Base-by-base conservation (phyloP, 805 yeast genomes). In the Metschnikowia lachancei region DNA sequence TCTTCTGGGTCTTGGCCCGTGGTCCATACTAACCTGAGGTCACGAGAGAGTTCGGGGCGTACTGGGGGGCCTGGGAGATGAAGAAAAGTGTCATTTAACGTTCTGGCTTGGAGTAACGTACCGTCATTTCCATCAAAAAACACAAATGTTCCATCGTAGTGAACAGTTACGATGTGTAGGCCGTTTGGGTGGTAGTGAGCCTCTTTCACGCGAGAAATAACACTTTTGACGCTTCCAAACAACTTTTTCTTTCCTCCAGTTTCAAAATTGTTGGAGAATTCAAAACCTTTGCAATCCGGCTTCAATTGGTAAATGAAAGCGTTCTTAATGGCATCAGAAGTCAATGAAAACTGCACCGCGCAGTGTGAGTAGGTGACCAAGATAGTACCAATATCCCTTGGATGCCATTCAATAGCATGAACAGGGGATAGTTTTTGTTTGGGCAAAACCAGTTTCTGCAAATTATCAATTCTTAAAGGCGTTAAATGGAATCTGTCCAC, bases 111-210 rank as follows among this genome's bases (percentile, higher is more conserved):
- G 12, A 94, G 70, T 36, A 81, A 66, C 13, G 80, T 78, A 0
- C 95, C 97, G 31, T 82, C 82, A 28, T 81, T 75, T 1, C 88
- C 85, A 64, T 94, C 99, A 97, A 98, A 94, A 60, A 94, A 94
- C 1, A 81, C 96, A 31, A 94, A 58, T 0, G 95, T 78, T 44
- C 92, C 92, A 59, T 91, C 96, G 18, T 72, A 82, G 63, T 92
- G 95, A 2, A 81, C 76, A 0, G 96, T 83, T 17, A 87, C 75
- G 3, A 88, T 67, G 60, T 91, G 95, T 37, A 90, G 75, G 0
- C 98, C 97, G 60, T 89, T 89, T 2, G 99, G 99, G 64, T 92
- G 97, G 80, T 87, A 94, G 29, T 80, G 70, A 0, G 96, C 83
- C 41, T 82, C 76, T 4, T 45, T 52, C 22, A 71, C 35, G 38